Percentiles rank a stretch among this genome's conserved stretches.
These are phyloP conservation scores for Eucalyptus regnans DNA, from an alignment of 345 rosid species.

Conservation along the genomic window DNA sequence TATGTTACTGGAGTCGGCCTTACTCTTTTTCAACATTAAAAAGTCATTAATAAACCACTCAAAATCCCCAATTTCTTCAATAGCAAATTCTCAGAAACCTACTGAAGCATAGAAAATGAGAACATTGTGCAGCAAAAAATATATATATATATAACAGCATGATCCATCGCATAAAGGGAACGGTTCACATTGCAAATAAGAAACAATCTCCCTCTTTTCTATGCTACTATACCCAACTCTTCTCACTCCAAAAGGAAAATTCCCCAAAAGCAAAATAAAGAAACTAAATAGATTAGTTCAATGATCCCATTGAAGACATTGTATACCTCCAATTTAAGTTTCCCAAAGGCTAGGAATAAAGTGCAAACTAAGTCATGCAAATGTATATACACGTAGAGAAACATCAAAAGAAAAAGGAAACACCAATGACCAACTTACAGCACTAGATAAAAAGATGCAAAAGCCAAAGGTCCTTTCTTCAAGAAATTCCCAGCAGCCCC, in stretches of 20 bases:
- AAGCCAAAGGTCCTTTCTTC: not conserved
- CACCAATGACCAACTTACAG: constrained; percentile 5
- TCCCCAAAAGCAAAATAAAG: not conserved
- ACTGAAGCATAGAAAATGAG: not conserved
- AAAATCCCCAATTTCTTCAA: not conserved
- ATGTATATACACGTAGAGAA: constrained; percentile 14
- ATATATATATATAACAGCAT: not conserved
- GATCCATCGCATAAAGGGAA: not conserved
- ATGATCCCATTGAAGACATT: not conserved
- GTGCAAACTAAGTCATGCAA: not conserved
- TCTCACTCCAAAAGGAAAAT: not conserved
- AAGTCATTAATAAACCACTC: not conserved
- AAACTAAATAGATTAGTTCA: constrained; percentile 1
- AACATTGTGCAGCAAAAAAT: not conserved
- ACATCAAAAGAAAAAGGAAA: not conserved
- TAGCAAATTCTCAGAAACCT: not conserved
- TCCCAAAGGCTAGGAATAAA: constrained; percentile 3
- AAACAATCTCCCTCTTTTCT: constrained; percentile 30
- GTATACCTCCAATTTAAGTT: constrained; percentile 11
- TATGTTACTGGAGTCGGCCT: not conserved
- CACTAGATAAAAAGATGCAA: constrained; percentile 18
- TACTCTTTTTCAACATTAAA: not conserved
- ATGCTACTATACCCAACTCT: constrained; percentile 26
- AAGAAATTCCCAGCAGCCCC: not conserved
- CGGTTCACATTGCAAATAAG: constrained; percentile 4